phyloP scores from a whole-genome alignment of 257 asterid genomes.

The Solanum medicagineum region DNA sequence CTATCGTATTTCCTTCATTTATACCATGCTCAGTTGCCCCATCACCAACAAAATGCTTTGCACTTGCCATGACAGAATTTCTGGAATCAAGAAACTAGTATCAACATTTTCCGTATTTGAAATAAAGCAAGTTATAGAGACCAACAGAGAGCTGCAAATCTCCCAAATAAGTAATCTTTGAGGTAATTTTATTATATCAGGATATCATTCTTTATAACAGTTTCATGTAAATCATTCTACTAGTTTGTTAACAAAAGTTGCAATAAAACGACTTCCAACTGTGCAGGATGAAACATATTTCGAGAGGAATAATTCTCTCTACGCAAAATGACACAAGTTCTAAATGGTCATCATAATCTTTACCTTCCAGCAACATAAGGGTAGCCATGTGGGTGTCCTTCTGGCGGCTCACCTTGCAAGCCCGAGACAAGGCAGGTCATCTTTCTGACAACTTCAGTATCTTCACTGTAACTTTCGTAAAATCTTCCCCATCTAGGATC shows the following conservation, averaged over 20 bases:
- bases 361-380: slow-evolving; percentile 95
- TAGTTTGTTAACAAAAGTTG: neutral
- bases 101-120: neutral
- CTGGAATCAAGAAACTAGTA: slow-evolving; percentile 31
- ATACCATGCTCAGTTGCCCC: slow-evolving; percentile 71
- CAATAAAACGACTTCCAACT: neutral
- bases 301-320: neutral
- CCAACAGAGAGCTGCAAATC: neutral
- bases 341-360: neutral
- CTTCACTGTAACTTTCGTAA: slow-evolving; percentile 88
- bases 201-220: neutral
- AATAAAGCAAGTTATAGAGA: neutral
- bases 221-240: neutral
- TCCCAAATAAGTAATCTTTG: neutral
- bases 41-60: slow-evolving; percentile 92
- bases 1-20: slow-evolving; percentile 65
- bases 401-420: slow-evolving; percentile 92
- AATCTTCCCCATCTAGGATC: slow-evolving; percentile 99
- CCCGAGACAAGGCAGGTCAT: slow-evolving; percentile 72
- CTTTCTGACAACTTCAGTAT: slow-evolving; percentile 66
- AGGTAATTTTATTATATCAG: neutral
- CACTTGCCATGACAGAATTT: slow-evolving; percentile 63
- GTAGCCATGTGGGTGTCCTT: slow-evolving; percentile 74
- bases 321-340: neutral
- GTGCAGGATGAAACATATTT: neutral